Evolutionary conservation across 371 early-diverging fungal genomes (phyloP), one percentile per base, ranked within the genome.

Genomic region (Dipsacomyces acuminosporus): DNA sequence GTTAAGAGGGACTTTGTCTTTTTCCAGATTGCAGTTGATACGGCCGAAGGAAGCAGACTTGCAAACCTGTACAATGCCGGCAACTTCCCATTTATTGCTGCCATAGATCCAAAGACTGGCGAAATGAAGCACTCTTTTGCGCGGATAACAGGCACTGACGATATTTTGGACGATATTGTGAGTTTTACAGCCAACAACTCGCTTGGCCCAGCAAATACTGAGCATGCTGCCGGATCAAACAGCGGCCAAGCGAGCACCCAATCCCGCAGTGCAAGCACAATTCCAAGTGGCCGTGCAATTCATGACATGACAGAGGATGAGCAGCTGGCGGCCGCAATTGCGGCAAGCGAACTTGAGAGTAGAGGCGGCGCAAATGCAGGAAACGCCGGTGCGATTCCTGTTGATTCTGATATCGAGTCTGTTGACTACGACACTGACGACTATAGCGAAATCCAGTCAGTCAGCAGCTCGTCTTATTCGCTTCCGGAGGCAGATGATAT

Each of bases 41-140:
- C 80, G 24, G 54, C 78, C 0, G 92, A 91, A 44, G 95, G 93
- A 38, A 71, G 73, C 22, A 64, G 81, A 45, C 90, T 92, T 60
- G 57, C 65, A 18, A 83, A 66, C 1, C 85, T 81, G 59, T 96
- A 97, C 72, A 81, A 81, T 9, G 69, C 90, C 22, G 61, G 71
- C 13, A 54, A 48, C 20, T 88, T 78, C 42, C 97, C 96, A 19
- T 90, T 94, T 70, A 74, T 91, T 15, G 90, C 90, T 21, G 86
- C 89, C 45, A 80, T 96, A 33, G 95, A 96, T 62, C 89, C 96
- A 2, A 77, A 87, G 43, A 96, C 93, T 21, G 93, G 94, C 82
- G 80, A 71, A 56, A 47, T 53, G 46, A 51, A 61, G 44, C 45
- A 59, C 20, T 52, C 24, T 20, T 50, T 48, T 43, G 22, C 26